Evolutionary conservation across 2,329 filamentous ascomycete genomes (phyloP).

Genomic region (Bipolaris zeicola): DNA sequence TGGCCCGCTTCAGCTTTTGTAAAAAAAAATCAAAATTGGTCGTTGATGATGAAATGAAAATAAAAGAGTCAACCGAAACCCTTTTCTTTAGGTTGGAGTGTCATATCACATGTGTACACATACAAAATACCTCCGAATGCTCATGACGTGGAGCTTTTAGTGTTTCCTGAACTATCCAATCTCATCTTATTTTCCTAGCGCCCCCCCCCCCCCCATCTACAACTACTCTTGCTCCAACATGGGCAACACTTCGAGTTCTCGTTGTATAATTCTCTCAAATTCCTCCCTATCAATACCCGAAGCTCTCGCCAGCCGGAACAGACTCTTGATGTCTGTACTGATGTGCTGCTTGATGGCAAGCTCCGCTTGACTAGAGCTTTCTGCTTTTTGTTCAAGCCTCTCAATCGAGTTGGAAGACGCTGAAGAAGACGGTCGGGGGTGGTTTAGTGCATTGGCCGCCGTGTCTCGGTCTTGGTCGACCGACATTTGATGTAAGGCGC

Average conservation of each 20-base stretch:
- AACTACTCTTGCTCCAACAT: conserved; percentile 66
- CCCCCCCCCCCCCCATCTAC: neutral
- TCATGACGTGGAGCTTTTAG: neutral
- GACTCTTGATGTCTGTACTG: conserved; percentile 74
- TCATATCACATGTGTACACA: conserved; percentile 6
- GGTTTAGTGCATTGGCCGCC: conserved; percentile 38
- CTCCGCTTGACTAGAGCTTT: conserved; percentile 67
- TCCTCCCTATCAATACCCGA: conserved; percentile 76
- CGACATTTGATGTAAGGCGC: conserved; percentile 30
- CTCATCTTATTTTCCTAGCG: neutral
- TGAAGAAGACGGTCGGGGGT: conserved; percentile 45
- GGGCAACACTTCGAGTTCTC: conserved; percentile 71
- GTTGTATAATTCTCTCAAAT: conserved; percentile 73
- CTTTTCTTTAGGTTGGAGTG: conserved; percentile 5
- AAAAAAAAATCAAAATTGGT: neutral
- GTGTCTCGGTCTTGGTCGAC: conserved; percentile 28
- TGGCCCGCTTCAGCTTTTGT: neutral
- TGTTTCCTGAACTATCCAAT: neutral
- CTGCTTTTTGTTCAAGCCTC: conserved; percentile 60
- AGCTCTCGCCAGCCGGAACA: conserved; percentile 72
- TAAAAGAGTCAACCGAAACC: neutral
- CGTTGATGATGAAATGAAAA: neutral
- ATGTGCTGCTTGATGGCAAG: conserved; percentile 80
- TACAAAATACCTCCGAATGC: conserved; percentile 21
- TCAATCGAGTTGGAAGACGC: conserved; percentile 62